Percentiles rank a stretch among this genome's conserved stretches.
Conservation (phyloP, 331 rosid species). For the Quercus lobata region DNA sequence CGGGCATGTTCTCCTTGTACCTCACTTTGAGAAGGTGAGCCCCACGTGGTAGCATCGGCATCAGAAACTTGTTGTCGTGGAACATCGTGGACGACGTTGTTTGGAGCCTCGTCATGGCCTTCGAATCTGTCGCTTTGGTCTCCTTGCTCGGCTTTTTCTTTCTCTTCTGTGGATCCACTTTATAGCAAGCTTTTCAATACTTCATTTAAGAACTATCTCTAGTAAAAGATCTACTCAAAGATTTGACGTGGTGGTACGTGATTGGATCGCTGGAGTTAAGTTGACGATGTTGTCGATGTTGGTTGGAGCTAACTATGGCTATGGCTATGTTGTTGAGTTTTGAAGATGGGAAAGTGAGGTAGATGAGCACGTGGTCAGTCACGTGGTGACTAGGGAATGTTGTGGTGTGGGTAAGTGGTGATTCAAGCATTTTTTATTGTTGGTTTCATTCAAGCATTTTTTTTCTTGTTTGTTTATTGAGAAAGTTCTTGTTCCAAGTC, state of each 20-base stretch:
- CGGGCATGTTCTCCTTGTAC: slow-evolving; percentile 29
- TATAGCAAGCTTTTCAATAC: slow-evolving; percentile 12
- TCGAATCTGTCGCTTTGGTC: slow-evolving; percentile 67
- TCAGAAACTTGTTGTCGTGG: slow-evolving; percentile 1
- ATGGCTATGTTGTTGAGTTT: no score
- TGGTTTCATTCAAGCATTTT: no score
- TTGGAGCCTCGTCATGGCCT: slow-evolving; percentile 63
- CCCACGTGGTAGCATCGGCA: slow-evolving; percentile 9
- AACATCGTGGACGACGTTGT: slow-evolving; percentile 53
- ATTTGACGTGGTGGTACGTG: not conserved
- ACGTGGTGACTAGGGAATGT: no score
- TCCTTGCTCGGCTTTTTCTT: slow-evolving; percentile 85
- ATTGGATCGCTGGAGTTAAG: not conserved
- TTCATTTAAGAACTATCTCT: not conserved
- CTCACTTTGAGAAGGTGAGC: slow-evolving; percentile 31
- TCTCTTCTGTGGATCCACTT: slow-evolving; percentile 71
- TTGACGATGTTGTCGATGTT: not conserved
- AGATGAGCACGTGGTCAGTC: no score
- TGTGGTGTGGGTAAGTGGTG: no score
- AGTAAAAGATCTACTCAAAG: not conserved
- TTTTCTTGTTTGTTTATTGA: no score
- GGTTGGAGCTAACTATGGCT: no score
- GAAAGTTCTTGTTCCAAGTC: no score
- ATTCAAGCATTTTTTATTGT: no score
- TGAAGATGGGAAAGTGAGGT: no score